Percentiles rank a stretch among this genome's conserved stretches.
Conservation (phyloP, 441 rosid genomes). For the Bruguiera hainesii region DNA sequence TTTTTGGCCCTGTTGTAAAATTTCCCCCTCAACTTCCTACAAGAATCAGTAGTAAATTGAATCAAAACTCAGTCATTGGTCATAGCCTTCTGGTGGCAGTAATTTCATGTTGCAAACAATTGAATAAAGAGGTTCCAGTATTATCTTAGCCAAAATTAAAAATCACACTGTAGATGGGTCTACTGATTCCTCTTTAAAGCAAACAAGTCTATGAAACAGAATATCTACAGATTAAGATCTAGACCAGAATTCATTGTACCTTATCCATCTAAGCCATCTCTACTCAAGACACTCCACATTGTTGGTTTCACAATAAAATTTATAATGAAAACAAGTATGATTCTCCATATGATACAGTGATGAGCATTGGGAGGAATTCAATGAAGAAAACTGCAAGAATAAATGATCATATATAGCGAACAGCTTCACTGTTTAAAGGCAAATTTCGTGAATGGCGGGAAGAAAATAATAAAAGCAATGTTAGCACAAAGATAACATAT, state of each 20-base stretch:
- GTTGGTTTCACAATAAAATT: neutral
- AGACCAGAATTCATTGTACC: neutral
- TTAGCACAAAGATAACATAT: neutral
- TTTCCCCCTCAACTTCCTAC: conserved; percentile 44
- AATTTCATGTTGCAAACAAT: neutral
- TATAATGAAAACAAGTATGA: neutral
- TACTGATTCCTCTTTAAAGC: neutral
- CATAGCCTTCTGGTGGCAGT: neutral
- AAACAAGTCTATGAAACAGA: neutral
- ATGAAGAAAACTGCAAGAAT: too few relatives aligned
- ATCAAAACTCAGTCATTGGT: conserved; percentile 7
- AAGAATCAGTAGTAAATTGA: conserved; percentile 10
- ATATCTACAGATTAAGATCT: neutral
- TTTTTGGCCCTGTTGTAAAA: conserved; percentile 23
- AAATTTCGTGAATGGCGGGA: neutral
- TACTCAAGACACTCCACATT: neutral
- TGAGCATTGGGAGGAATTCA: neutral
- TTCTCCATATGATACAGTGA: neutral
- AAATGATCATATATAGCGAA: too few relatives aligned
- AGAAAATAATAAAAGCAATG: neutral
- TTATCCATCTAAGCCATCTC: conserved; percentile 3
- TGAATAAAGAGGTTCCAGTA: neutral
- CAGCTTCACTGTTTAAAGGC: neutral
- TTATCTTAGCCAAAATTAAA: too few relatives aligned
- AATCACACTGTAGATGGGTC: neutral